A percentile compares a stretch with the other conserved stretches of the same genome.
phyloP scores from a whole-genome alignment of 2,329 filamentous ascomycete species.

The Incumbomyces lentus region DNA sequence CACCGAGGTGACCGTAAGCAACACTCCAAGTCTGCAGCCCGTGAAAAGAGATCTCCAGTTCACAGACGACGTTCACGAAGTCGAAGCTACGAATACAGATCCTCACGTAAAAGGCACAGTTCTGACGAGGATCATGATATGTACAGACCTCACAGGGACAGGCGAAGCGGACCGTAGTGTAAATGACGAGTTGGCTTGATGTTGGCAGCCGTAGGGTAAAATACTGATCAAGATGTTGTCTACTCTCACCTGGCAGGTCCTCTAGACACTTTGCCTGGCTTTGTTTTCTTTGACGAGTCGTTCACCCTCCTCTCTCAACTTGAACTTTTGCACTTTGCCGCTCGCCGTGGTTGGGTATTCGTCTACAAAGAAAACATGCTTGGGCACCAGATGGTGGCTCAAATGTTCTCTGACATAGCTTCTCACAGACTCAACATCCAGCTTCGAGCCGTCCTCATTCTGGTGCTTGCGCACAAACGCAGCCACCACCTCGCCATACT shows the following conservation, averaged over 20 bases:
- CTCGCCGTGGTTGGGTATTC: slow-evolving; percentile 91
- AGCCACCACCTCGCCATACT: slow-evolving; percentile 76
- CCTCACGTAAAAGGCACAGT: background rate
- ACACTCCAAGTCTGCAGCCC: background rate
- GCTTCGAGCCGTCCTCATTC: slow-evolving; percentile 16
- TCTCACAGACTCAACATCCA: slow-evolving; percentile 52
- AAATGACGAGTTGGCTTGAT: too few relatives aligned
- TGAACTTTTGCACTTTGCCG: slow-evolving; percentile 81
- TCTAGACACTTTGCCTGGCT: slow-evolving; percentile 42
- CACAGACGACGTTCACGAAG: background rate
- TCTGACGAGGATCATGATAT: background rate
- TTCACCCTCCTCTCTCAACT: slow-evolving; percentile 56
- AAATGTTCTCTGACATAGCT: slow-evolving; percentile 62
- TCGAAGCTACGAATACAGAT: background rate
- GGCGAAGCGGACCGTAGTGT: background rate
- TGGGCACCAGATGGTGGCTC: slow-evolving; percentile 69
- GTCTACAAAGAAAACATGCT: slow-evolving; percentile 76
- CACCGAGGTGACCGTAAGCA: too few relatives aligned
- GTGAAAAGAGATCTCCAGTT: slow-evolving; percentile 2
- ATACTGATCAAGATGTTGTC: too few relatives aligned
- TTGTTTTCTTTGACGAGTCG: slow-evolving; percentile 42
- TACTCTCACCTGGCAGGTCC: too few relatives aligned
- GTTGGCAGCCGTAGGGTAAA: too few relatives aligned
- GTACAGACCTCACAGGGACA: background rate
- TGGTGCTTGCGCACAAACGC: slow-evolving; percentile 61